Evolutionary conservation across 2,329 filamentous ascomycete species (phyloP).

Genomic region (Apiospora pterosperma): DNA sequence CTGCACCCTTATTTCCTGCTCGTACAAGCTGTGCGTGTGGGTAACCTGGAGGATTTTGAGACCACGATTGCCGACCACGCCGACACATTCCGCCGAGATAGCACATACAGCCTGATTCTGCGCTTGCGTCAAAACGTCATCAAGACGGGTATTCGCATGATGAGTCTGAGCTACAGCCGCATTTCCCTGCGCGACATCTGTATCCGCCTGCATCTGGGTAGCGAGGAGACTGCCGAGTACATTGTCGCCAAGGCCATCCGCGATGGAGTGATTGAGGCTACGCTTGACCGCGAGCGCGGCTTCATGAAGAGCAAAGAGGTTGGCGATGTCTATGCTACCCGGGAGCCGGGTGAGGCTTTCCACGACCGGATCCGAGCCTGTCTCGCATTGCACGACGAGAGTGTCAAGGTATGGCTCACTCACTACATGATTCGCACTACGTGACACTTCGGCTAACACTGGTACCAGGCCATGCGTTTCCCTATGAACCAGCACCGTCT

Average conservation of each 20-base stretch:
- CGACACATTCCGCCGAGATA: conserved; percentile 84
- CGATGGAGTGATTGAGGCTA: conserved; percentile 95
- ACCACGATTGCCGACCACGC: conserved; percentile 79
- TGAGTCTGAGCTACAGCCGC: conserved; percentile 95
- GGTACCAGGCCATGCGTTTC: conserved; percentile 84
- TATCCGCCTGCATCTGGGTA: conserved; percentile 87
- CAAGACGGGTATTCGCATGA: conserved; percentile 56
- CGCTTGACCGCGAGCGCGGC: conserved; percentile 86
- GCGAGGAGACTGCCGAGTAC: conserved; percentile 97
- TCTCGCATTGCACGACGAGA: conserved; percentile 90
- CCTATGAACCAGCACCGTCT: conserved; percentile 98
- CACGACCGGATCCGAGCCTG: conserved; percentile 94
- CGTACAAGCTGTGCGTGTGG: conserved; percentile 93
- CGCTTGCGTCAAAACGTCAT: conserved; percentile 41
- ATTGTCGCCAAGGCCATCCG: conserved; percentile 98
- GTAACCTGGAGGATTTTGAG: conserved; percentile 90
- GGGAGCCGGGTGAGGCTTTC: conserved; percentile 95
- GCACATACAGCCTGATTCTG: conserved; percentile 92
- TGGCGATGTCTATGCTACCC: conserved; percentile 91
- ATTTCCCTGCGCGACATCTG: conserved; percentile 98
- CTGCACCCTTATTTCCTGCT: conserved; percentile 91
- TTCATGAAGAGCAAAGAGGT: conserved; percentile 99
- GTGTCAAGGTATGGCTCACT: conserved; percentile 73
- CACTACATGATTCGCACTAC: too few relatives aligned
- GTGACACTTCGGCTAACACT: conserved; percentile 22